These are phyloP conservation scores for Eimeria zaria DNA, from an alignment of 169 alveolate species.

Conservation along the genomic window DNA sequence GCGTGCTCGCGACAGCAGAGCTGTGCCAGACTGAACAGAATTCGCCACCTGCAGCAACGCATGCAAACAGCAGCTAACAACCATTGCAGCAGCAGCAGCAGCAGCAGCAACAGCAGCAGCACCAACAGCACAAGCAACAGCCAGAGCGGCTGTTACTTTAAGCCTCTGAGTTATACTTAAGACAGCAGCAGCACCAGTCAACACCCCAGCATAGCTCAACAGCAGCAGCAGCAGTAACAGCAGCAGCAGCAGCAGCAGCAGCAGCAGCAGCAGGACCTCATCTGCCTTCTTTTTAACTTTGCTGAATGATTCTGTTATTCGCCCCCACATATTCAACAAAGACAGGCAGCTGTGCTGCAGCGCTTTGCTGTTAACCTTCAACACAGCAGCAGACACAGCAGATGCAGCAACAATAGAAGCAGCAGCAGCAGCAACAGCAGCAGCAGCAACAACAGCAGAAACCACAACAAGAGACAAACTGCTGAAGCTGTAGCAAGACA, in stretches of 20 bases:
- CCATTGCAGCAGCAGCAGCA: background rate
- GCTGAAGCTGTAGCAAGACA: background rate
- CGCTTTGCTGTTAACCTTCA: background rate
- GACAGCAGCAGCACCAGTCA: background rate
- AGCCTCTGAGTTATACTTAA: no score
- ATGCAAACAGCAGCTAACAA: background rate
- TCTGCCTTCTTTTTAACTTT: conserved; percentile 78
- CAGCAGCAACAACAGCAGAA: background rate
- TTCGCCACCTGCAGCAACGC: conserved; percentile 63
- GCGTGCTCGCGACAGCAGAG: conserved; percentile 59
- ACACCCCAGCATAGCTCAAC: no score
- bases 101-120: conserved; percentile 2
- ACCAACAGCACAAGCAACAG: no score
- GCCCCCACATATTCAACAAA: conserved; percentile 69
- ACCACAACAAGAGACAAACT: background rate
- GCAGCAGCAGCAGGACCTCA: conserved; percentile 54
- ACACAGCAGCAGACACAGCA: conserved; percentile 9
- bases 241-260: background rate
- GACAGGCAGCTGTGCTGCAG: background rate
- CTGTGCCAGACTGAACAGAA: conserved; percentile 64
- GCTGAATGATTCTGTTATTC: conserved; percentile 61
- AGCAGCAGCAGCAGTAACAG: background rate
- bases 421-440: background rate
- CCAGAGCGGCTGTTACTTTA: no score
- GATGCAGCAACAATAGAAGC: background rate